These are phyloP conservation scores for Cunninghamia lanceolata DNA, from an alignment of 75 land plant species.

Conservation along the genomic window DNA sequence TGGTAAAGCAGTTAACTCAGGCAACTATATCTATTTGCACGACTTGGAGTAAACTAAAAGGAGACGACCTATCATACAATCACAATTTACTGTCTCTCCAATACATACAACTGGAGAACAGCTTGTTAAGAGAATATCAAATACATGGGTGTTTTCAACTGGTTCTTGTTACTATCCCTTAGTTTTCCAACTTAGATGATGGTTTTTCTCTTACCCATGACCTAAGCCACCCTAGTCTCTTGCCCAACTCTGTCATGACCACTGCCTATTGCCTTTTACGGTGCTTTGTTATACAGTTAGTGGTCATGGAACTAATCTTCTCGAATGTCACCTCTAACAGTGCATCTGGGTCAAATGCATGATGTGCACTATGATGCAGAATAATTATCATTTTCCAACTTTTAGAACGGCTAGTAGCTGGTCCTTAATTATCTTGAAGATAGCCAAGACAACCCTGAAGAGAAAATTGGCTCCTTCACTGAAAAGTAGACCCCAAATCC, in stretches of 20 bases:
- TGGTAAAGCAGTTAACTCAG: no score
- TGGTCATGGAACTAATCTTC: slow-evolving; percentile 68
- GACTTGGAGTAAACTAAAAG: no score
- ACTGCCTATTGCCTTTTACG: slow-evolving; percentile 78
- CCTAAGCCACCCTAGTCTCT: slow-evolving; percentile 51
- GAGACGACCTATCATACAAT: background rate
- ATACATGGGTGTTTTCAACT: background rate
- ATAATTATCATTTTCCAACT: slow-evolving; percentile 74
- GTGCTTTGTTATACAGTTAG: slow-evolving; percentile 65
- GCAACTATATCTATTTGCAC: no score
- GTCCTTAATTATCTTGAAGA: slow-evolving; percentile 94
- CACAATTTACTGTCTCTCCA: no score
- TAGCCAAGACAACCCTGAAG: slow-evolving; percentile 80
- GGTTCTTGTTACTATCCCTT: background rate
- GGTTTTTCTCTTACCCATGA: slow-evolving; percentile 12
- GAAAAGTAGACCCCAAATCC: slow-evolving; percentile 96
- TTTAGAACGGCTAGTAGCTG: slow-evolving; percentile 64
- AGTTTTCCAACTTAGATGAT: background rate
- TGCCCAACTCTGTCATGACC: slow-evolving; percentile 83
- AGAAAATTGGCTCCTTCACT: slow-evolving; percentile 83
- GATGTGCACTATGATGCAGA: slow-evolving; percentile 57
- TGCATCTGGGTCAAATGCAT: slow-evolving; percentile 85
- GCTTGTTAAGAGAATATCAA: background rate
- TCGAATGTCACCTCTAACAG: slow-evolving; percentile 85
- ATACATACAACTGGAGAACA: background rate